A percentile compares a stretch with the other conserved stretches of the same genome.
Conservation (phyloP, 2,329 filamentous ascomycete species). For the Alternaria metachromatica region DNA sequence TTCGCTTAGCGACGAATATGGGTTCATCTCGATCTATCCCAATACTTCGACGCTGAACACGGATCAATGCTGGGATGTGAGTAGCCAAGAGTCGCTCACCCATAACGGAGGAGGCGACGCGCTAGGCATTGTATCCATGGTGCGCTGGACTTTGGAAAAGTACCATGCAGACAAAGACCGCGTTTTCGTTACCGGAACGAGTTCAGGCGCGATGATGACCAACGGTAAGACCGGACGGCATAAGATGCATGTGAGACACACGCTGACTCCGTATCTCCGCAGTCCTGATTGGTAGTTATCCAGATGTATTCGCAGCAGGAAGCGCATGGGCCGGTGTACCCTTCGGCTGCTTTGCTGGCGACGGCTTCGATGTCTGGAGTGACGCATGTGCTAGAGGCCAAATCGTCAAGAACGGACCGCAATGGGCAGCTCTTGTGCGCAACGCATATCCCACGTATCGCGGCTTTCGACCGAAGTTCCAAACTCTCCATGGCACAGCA, state of each 20-base stretch:
- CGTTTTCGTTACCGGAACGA: conserved; percentile 44
- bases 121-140: conserved; percentile 43
- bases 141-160: conserved; percentile 37
- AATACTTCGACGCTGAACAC: conserved; percentile 31
- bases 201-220: conserved; percentile 47
- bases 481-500: conserved; percentile 38
- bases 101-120: conserved; percentile 45
- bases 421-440: conserved; percentile 40
- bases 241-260: neutral
- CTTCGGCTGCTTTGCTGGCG: conserved; percentile 46
- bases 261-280: neutral
- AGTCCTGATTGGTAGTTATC: conserved; percentile 42
- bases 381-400: conserved; percentile 41
- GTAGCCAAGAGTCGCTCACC: conserved; percentile 39
- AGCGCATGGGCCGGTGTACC: conserved; percentile 44
- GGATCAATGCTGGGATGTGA: conserved; percentile 47
- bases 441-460: conserved; percentile 40
- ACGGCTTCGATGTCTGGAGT: conserved; percentile 42
- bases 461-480: conserved; percentile 41
- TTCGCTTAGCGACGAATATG: conserved; percentile 37
- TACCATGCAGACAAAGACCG: conserved; percentile 37
- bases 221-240: conserved; percentile 10
- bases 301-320: conserved; percentile 44
- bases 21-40: conserved; percentile 47
- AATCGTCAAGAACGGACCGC: conserved; percentile 37